Evolutionary conservation across 345 rosid species (phyloP).

Genomic region (Gossypium rotundifolium): DNA sequence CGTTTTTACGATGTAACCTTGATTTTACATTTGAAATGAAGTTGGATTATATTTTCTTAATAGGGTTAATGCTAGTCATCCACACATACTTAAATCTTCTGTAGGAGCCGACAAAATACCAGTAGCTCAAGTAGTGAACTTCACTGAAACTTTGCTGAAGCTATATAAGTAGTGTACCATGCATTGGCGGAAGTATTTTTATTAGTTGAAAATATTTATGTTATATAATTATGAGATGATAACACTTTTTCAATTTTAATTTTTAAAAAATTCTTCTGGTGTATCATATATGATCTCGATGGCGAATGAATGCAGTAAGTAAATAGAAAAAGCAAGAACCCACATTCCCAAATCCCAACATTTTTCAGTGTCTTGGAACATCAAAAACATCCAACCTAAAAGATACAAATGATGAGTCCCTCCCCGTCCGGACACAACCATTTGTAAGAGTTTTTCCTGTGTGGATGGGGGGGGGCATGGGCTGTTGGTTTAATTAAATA

Average conservation of each 20-base stretch:
- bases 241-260: neutral
- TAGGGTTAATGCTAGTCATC: neutral
- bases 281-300: too few species aligned
- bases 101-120: neutral
- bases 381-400: slow-evolving; percentile 16
- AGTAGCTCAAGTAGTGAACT: neutral
- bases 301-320: neutral
- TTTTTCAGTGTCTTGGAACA: neutral
- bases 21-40: too few species aligned
- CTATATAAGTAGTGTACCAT: neutral
- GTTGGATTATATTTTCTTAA: too few species aligned
- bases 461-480: slow-evolving; percentile 5
- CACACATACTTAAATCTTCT: neutral
- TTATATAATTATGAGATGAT: too few species aligned
- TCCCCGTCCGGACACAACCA: neutral
- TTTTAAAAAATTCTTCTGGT: too few species aligned
- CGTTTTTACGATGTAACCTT: too few species aligned
- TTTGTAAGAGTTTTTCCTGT: slow-evolving; percentile 2
- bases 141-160: neutral
- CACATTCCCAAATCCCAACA: slow-evolving; percentile 4
- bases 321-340: neutral
- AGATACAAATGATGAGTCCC: slow-evolving; percentile 7
- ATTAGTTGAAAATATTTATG: too few species aligned
- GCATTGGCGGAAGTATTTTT: neutral
- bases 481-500: neutral